These are phyloP conservation scores for Xerocomellus amylosporus DNA, from an alignment of 768 basidiomycete genomes.

Conservation along the genomic window DNA sequence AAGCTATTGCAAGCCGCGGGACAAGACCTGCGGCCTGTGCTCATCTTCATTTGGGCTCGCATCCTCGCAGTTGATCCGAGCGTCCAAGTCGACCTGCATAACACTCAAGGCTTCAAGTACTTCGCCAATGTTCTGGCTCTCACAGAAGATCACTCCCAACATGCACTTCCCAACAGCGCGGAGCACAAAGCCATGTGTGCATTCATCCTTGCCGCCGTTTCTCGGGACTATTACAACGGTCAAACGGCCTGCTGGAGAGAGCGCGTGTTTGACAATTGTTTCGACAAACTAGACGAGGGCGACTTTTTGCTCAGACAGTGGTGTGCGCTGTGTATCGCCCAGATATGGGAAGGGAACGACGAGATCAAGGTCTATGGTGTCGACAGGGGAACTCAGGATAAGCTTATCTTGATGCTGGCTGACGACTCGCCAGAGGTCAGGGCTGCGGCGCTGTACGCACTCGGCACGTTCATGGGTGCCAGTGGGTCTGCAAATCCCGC, in stretches of 20 bases:
- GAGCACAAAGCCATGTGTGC: conserved; percentile 99
- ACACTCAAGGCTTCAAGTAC: conserved; percentile 77
- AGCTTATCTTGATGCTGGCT: conserved; percentile 70
- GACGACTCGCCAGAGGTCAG: conserved; percentile 94
- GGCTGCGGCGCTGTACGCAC: conserved; percentile 84
- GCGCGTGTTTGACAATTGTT: conserved; percentile 83
- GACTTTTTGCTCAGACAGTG: conserved; percentile 95
- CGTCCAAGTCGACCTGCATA: conserved; percentile 87
- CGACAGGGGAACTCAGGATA: conserved; percentile 75
- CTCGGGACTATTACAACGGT: conserved; percentile 84
- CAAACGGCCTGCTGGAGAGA: conserved; percentile 83
- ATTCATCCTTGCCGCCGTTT: conserved; percentile 88
- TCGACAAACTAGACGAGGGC: conserved; percentile 77
- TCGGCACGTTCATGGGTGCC: conserved; percentile 92
- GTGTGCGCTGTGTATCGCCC: conserved; percentile 89
- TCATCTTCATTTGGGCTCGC: conserved; percentile 98
- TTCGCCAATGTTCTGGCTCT: conserved; percentile 76
- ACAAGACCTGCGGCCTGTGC: conserved; percentile 91
- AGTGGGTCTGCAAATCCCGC: conserved; percentile 67
- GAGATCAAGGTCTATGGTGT: conserved; percentile 86
- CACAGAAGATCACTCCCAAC: conserved; percentile 53
- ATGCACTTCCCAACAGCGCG: conserved; percentile 81
- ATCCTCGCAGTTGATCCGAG: conserved; percentile 95
- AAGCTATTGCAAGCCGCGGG: conserved; percentile 94
- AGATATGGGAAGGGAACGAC: conserved; percentile 93